A percentile compares a stretch with the other conserved stretches of the same genome.
These are phyloP conservation scores for Ajuga chamaepitys DNA, from an alignment of 257 asterid species.

Conservation along the genomic window DNA sequence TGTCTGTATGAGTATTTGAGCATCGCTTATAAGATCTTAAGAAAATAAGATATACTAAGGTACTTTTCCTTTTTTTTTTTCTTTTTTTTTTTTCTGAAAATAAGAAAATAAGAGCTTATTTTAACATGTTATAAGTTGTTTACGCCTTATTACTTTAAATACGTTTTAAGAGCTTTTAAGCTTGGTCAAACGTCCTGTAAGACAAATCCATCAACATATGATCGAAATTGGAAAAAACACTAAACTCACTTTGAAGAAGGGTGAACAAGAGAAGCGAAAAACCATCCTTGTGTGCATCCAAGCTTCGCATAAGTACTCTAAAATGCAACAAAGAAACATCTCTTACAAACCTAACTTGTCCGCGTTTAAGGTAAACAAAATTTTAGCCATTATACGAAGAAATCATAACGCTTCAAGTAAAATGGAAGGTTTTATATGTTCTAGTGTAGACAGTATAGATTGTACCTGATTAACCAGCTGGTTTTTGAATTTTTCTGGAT, in stretches of 20 bases:
- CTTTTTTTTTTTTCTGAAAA: too few relatives aligned
- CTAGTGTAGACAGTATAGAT: not conserved
- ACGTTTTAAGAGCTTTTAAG: too few relatives aligned
- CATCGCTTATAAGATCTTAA: too few relatives aligned
- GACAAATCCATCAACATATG: too few relatives aligned
- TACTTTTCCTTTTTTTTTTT: too few relatives aligned
- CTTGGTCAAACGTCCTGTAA: too few relatives aligned
- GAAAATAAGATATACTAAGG: too few relatives aligned
- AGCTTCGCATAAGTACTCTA: conserved; percentile 81
- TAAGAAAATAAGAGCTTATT: too few relatives aligned
- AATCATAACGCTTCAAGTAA: too few relatives aligned
- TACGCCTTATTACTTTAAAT: too few relatives aligned
- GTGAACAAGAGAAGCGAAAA: conserved; percentile 64
- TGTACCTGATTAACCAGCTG: conserved; percentile 83
- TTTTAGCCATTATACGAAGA: not conserved
- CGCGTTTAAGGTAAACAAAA: not conserved
- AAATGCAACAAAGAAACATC: conserved; percentile 17
- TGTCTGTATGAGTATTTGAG: too few relatives aligned
- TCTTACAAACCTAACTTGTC: conserved; percentile 3
- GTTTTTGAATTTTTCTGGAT: conserved; percentile 91
- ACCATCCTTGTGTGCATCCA: conserved; percentile 89
- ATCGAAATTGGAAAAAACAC: not conserved
- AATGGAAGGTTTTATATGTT: not conserved
- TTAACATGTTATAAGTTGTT: too few relatives aligned
- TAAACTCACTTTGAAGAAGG: conserved; percentile 56